These are phyloP conservation scores for Fagus crenata DNA, from an alignment of 306 rosid species.

Conservation along the genomic window DNA sequence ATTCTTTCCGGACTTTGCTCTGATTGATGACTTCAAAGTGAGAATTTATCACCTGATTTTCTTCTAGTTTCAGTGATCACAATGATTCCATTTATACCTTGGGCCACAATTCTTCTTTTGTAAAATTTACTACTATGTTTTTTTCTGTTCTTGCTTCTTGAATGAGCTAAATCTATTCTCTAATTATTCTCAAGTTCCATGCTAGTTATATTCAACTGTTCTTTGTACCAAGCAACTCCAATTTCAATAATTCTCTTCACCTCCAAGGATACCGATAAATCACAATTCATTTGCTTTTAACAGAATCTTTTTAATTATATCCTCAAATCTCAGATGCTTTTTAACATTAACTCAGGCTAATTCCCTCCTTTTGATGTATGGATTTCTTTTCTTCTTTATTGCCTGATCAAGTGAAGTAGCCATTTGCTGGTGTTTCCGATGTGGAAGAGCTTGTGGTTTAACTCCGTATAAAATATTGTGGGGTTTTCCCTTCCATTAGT, in stretches of 20 bases:
- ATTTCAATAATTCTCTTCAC: not conserved
- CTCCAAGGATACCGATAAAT: not conserved
- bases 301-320: not conserved
- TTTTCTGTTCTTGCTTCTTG: not conserved
- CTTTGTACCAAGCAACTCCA: not conserved
- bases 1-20: constrained; percentile 95
- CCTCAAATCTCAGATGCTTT: not conserved
- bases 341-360: not conserved
- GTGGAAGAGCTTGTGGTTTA: not conserved
- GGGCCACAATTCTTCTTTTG: not conserved
- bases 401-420: not conserved
- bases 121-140: not conserved
- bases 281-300: not conserved
- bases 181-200: constrained; percentile 1
- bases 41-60: constrained; percentile 21
- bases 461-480: not conserved
- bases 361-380: not conserved
- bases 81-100: not conserved
- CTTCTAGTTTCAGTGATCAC: not conserved
- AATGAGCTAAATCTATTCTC: not conserved
- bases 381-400: not conserved
- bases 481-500: not conserved
- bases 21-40: constrained; percentile 97
- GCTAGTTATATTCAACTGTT: not conserved
- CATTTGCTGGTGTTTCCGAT: not conserved